Conservation (phyloP, 2,329 filamentous ascomycete genomes). For the Xenoacremonium recifei region DNA sequence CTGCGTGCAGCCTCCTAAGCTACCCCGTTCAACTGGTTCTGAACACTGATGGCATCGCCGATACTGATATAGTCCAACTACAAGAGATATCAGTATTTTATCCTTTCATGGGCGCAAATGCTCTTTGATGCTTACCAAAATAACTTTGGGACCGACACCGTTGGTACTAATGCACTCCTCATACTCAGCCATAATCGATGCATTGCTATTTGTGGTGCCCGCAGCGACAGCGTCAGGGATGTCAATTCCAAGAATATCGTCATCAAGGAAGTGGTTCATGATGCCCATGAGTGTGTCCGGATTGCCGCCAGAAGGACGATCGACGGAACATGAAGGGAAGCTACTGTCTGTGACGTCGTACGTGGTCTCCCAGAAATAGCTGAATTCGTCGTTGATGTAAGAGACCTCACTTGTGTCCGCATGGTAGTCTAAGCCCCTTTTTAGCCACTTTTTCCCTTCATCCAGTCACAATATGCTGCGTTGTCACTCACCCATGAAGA, state of each 20-base stretch:
- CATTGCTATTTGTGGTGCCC: conserved; percentile 33
- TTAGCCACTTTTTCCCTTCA: conserved; percentile 12
- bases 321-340: conserved; percentile 64
- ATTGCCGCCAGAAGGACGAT: conserved; percentile 51
- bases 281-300: conserved; percentile 25
- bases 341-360: conserved; percentile 60
- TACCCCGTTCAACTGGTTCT: conserved; percentile 39
- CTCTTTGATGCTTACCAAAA: conserved; percentile 26
- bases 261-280: conserved; percentile 29
- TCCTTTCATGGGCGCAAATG: neutral
- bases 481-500: conserved; percentile 62
- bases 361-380: conserved; percentile 70
- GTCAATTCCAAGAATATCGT: conserved; percentile 23
- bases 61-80: conserved; percentile 44
- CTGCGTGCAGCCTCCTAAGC: too few relatives aligned
- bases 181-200: conserved; percentile 24
- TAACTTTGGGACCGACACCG: conserved; percentile 23
- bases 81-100: conserved; percentile 1
- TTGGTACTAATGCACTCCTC: conserved; percentile 20
- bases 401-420: conserved; percentile 48
- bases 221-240: conserved; percentile 33
- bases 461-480: neutral
- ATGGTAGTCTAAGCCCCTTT: conserved; percentile 61
- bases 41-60: conserved; percentile 38
- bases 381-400: conserved; percentile 64